phyloP scores from a whole-genome alignment of 2,329 filamentous ascomycete species.

The Colletotrichum lupini region DNA sequence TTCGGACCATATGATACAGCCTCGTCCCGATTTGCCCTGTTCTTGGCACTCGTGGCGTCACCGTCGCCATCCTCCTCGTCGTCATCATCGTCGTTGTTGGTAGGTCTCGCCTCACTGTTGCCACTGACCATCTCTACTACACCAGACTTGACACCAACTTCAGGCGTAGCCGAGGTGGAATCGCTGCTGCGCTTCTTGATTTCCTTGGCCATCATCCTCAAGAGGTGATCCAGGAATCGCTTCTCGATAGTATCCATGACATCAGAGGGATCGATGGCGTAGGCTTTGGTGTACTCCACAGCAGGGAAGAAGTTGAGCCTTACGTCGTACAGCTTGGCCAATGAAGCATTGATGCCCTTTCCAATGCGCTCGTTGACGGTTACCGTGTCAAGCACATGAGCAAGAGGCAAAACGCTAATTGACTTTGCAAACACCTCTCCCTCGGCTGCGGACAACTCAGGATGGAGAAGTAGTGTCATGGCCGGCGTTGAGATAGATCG shows the following conservation, averaged over 20 bases:
- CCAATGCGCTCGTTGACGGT: slow-evolving; percentile 84
- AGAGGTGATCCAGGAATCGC: slow-evolving; percentile 79
- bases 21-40: slow-evolving; percentile 80
- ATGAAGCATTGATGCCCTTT: slow-evolving; percentile 71
- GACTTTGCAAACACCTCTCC: slow-evolving; percentile 88
- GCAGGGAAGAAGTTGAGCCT: slow-evolving; percentile 85
- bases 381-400: slow-evolving; percentile 85
- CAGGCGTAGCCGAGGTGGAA: slow-evolving; percentile 77
- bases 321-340: slow-evolving; percentile 88
- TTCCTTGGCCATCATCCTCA: slow-evolving; percentile 78
- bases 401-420: slow-evolving; percentile 86
- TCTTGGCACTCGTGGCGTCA: slow-evolving; percentile 80
- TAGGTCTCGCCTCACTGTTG: slow-evolving; percentile 51
- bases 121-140: slow-evolving; percentile 61
- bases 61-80: slow-evolving; percentile 82
- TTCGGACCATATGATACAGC: slow-evolving; percentile 91
- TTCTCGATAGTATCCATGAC: slow-evolving; percentile 84
- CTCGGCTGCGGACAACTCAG: slow-evolving; percentile 75
- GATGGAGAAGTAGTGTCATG: slow-evolving; percentile 85
- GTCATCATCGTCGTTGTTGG: slow-evolving; percentile 69
- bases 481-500: slow-evolving; percentile 88
- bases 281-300: slow-evolving; percentile 85
- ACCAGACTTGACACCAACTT: slow-evolving; percentile 70
- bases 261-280: slow-evolving; percentile 83
- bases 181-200: slow-evolving; percentile 82